phyloP scores from a whole-genome alignment of 208 protist genomes.

The Lotmaria passim region DNA sequence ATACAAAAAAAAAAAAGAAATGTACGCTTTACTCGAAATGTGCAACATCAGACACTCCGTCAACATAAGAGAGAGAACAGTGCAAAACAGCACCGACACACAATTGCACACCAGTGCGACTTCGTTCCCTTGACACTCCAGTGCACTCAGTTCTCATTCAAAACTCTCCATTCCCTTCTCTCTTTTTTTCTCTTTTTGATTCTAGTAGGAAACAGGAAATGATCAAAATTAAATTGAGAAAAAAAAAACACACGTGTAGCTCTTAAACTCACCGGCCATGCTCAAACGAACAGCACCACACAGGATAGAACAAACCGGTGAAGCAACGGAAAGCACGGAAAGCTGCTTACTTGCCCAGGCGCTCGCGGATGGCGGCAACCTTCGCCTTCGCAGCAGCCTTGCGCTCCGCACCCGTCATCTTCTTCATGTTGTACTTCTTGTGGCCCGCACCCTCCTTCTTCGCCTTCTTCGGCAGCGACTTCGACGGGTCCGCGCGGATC shows the following conservation, averaged over 20 bases:
- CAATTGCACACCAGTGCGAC: no score
- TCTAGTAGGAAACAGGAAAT: no score
- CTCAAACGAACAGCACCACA: background rate
- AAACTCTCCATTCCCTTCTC: no score
- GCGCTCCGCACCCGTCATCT: constrained; percentile 55
- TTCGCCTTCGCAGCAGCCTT: constrained; percentile 72
- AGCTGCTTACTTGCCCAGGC: constrained; percentile 42
- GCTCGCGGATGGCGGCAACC: constrained; percentile 62
- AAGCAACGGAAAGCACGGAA: background rate
- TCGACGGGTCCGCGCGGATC: constrained; percentile 94
- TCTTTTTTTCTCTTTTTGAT: no score
- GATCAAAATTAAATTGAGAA: constrained; percentile 14
- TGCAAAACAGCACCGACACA: no score
- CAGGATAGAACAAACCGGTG: background rate
- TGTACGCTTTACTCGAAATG: background rate
- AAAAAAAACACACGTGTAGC: background rate
- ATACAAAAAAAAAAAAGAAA: background rate
- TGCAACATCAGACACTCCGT: no score
- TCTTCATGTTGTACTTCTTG: constrained; percentile 64
- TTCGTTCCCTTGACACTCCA: no score
- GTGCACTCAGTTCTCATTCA: no score
- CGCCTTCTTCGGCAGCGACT: constrained; percentile 66
- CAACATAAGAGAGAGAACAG: no score
- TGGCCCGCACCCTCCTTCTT: constrained; percentile 43
- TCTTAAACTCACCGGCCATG: background rate